A percentile compares a stretch with the other conserved stretches of the same genome.
phyloP scores from a whole-genome alignment of 2,329 filamentous ascomycete species.

The Rutstroemia sp. region DNA sequence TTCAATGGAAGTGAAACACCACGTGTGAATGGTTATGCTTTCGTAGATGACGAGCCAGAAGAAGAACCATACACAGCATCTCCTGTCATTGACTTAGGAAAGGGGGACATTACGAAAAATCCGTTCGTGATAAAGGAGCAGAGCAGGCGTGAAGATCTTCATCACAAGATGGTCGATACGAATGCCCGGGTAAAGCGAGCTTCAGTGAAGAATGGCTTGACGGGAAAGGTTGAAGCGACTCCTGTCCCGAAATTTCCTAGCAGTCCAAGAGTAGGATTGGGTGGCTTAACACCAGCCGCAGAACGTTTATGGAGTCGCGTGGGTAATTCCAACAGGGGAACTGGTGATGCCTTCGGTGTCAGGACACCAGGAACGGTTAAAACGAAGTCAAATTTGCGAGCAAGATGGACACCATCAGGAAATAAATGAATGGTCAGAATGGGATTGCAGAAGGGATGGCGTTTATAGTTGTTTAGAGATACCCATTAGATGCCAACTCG shows the following conservation, averaged over 20 bases:
- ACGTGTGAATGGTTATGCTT: slow-evolving; percentile 85
- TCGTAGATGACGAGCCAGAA: slow-evolving; percentile 75
- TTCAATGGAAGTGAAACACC: slow-evolving; percentile 66
- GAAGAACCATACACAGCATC: slow-evolving; percentile 34
- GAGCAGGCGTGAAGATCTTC: slow-evolving; percentile 70
- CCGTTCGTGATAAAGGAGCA: slow-evolving; percentile 75
- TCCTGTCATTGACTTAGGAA: slow-evolving; percentile 49
- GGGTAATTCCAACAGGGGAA: slow-evolving; percentile 31
- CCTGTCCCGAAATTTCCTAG: slow-evolving; percentile 66
- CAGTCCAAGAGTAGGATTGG: slow-evolving; percentile 47
- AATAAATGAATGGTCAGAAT: background rate
- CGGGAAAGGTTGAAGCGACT: slow-evolving; percentile 49
- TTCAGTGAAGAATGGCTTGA: slow-evolving; percentile 50
- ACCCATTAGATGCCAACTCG: background rate
- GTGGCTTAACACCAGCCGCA: slow-evolving; percentile 65
- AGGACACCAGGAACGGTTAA: slow-evolving; percentile 23
- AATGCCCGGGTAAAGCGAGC: slow-evolving; percentile 66
- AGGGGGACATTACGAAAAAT: slow-evolving; percentile 57
- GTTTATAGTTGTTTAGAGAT: slow-evolving; percentile 1
- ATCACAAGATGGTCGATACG: slow-evolving; percentile 79
- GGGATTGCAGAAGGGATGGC: background rate
- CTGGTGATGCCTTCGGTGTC: slow-evolving; percentile 22
- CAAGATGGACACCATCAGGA: slow-evolving; percentile 22
- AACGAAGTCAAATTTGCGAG: slow-evolving; percentile 22
- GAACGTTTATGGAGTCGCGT: slow-evolving; percentile 60